Evolutionary conservation across 441 rosid species (phyloP).

Genomic region (Adansonia gregorii): DNA sequence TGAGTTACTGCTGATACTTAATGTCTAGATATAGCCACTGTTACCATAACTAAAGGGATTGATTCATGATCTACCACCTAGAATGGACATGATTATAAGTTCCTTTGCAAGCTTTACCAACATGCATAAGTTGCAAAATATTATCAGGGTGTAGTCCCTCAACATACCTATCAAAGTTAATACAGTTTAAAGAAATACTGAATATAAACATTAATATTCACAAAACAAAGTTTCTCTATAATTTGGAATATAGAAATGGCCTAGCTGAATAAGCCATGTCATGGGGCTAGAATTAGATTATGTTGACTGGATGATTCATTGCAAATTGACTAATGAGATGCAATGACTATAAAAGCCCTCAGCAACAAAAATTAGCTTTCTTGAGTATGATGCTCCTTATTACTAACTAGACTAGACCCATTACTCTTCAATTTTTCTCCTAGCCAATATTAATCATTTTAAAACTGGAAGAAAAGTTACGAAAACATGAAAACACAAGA

Average conservation of each 20-base stretch:
- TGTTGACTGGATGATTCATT: not conserved
- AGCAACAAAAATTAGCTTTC: not conserved
- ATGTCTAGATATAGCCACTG: not conserved
- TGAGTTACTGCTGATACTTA: not conserved
- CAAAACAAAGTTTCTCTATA: not conserved
- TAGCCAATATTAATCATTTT: not conserved
- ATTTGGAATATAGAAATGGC: not conserved
- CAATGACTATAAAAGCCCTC: not conserved
- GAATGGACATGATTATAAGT: not conserved
- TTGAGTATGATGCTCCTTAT: not conserved
- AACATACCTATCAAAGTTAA: not conserved
- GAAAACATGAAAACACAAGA: constrained; percentile 12
- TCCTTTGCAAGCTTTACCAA: not conserved
- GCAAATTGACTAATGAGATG: not conserved
- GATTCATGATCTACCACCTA: not conserved
- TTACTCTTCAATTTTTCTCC: not conserved
- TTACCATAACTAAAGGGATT: not conserved
- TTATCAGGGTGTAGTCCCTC: not conserved
- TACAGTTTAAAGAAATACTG: not conserved
- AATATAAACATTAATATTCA: not conserved
- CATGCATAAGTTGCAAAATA: not conserved
- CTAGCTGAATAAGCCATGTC: not conserved
- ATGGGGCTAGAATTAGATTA: not conserved
- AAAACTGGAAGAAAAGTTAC: constrained; percentile 8
- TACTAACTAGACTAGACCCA: constrained; percentile 1